phyloP scores from a whole-genome alignment of 2,329 filamentous ascomycete genomes.

The Lojkania enalia region DNA sequence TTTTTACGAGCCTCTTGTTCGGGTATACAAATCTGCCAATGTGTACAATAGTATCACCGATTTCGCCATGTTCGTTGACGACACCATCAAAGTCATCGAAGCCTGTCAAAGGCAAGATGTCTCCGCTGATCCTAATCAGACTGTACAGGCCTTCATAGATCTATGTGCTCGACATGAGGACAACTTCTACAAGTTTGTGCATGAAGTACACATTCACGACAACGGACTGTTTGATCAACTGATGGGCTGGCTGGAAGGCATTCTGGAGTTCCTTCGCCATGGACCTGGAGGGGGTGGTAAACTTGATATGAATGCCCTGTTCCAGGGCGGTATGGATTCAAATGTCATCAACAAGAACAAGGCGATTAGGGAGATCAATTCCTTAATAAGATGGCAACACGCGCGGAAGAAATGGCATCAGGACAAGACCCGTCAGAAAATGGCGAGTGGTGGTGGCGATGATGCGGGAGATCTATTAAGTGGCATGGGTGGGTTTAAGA shows the following conservation, averaged over 20 bases:
- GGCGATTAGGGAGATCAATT: constrained; percentile 79
- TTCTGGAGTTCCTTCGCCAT: constrained; percentile 87
- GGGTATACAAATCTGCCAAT: constrained; percentile 98
- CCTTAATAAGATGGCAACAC: constrained; percentile 90
- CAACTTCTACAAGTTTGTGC: constrained; percentile 98
- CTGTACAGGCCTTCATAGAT: constrained; percentile 96
- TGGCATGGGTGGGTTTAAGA: constrained; percentile 63
- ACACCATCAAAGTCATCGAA: constrained; percentile 81
- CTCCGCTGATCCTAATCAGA: constrained; percentile 95
- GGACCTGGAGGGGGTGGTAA: constrained; percentile 78
- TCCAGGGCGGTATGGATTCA: constrained; percentile 74
- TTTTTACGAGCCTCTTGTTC: constrained; percentile 95
- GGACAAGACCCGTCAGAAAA: constrained; percentile 97
- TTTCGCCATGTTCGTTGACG: constrained; percentile 89
- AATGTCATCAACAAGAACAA: constrained; percentile 70
- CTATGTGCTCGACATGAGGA: constrained; percentile 92
- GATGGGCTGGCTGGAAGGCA: constrained; percentile 96
- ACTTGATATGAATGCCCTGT: constrained; percentile 91
- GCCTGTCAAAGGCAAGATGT: constrained; percentile 74
- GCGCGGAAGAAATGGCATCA: constrained; percentile 97
- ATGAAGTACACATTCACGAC: constrained; percentile 96
- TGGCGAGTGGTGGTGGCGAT: constrained; percentile 78
- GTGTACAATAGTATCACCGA: constrained; percentile 98
- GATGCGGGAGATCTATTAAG: constrained; percentile 47
- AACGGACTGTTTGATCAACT: constrained; percentile 94